phyloP scores from a whole-genome alignment of 1,284 basidiomycete genomes.

The Schizopora paradoxa region DNA sequence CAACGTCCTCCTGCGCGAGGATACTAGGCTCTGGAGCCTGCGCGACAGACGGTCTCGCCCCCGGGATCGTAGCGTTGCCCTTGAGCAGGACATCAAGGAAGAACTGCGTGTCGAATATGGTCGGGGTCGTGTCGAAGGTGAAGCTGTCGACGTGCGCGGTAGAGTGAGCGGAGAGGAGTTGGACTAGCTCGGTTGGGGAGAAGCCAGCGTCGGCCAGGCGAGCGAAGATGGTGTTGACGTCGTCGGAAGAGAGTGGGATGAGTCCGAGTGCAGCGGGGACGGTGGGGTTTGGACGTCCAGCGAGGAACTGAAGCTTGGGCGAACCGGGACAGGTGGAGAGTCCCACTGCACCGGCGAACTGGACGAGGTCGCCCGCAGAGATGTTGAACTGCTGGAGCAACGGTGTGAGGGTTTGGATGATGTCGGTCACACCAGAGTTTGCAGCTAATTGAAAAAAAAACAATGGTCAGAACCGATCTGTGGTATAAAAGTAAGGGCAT shows the following conservation, averaged over 20 bases:
- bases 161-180: conserved; percentile 15
- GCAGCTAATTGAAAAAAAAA: conserved; percentile 25
- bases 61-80: conserved; percentile 11
- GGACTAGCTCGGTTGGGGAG: conserved; percentile 12
- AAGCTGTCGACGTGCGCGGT: conserved; percentile 14
- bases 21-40: conserved; percentile 11
- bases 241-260: conserved; percentile 25
- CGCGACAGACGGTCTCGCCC: conserved; percentile 10
- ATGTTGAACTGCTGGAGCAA: conserved; percentile 26
- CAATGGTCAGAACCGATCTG: too few relatives aligned
- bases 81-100: conserved; percentile 18
- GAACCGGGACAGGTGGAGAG: conserved; percentile 39
- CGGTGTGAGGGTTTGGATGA: conserved; percentile 29
- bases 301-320: conserved; percentile 34
- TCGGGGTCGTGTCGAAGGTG: conserved; percentile 16
- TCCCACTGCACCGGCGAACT: conserved; percentile 38
- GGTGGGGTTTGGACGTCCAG: conserved; percentile 31
- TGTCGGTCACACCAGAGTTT: conserved; percentile 35
- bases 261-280: conserved; percentile 33
- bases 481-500: conserved; percentile 1
- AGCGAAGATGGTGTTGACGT: conserved; percentile 10
- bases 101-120: conserved; percentile 16
- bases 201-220: conserved; percentile 16
- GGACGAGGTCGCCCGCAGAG: conserved; percentile 29
- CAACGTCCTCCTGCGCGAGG: conserved; percentile 29